A percentile compares a stretch with the other conserved stretches of the same genome.
phyloP scores from a whole-genome alignment of 768 basidiomycete species.

The Pseudohyphozyma bogoriensis region DNA sequence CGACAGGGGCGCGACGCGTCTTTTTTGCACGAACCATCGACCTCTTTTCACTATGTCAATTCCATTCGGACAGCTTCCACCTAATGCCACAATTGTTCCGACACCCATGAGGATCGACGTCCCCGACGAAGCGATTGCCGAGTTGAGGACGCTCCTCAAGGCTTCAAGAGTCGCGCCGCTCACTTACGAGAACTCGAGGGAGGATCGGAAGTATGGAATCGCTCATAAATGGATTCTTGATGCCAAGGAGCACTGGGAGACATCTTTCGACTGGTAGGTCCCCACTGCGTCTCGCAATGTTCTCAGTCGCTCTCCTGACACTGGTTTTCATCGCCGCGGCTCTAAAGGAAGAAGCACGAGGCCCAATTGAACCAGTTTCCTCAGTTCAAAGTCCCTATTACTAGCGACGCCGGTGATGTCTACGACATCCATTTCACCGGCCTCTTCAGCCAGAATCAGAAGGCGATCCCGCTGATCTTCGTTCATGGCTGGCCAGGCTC shows the following conservation, averaged over 20 bases:
- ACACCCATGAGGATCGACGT: not conserved
- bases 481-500: conserved; percentile 34
- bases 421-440: conserved; percentile 31
- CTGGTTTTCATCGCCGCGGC: not conserved
- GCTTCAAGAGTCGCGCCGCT: conserved; percentile 1
- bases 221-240: conserved; percentile 11
- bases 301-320: not conserved
- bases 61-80: too few species aligned
- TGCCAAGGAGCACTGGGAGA: conserved; percentile 22
- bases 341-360: not conserved
- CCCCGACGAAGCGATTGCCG: conserved; percentile 7
- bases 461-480: conserved; percentile 33
- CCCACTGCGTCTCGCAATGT: not conserved
- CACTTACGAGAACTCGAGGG: conserved; percentile 6
- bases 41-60: too few species aligned
- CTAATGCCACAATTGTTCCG: too few species aligned
- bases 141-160: not conserved
- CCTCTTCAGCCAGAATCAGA: conserved; percentile 21
- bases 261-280: conserved; percentile 25
- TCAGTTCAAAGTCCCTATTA: conserved; percentile 24
- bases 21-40: too few species aligned
- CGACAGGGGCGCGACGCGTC: too few species aligned
- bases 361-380: conserved; percentile 22
- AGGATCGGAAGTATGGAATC: conserved; percentile 12
- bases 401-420: not conserved